phyloP scores from a whole-genome alignment of 495 filamentous ascomycete genomes.

The Darksidea phi region DNA sequence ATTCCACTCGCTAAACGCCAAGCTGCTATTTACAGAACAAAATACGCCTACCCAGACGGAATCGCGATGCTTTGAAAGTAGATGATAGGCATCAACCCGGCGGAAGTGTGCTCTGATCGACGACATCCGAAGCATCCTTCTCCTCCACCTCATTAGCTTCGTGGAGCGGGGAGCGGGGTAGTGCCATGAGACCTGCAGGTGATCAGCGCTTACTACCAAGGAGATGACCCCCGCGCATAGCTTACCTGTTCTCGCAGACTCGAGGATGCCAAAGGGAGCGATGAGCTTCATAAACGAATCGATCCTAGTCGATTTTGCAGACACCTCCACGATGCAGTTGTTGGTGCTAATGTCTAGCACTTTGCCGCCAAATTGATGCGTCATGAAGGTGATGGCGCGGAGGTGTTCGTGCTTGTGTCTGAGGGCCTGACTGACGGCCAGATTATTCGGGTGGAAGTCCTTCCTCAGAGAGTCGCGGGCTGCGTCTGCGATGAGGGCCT shows the following conservation, averaged over 20 bases:
- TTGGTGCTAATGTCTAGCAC: slow-evolving; percentile 96
- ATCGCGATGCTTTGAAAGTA: background rate
- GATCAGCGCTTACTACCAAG: slow-evolving; percentile 1
- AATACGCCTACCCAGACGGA: background rate
- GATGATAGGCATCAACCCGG: slow-evolving; percentile 64
- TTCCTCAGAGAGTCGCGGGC: slow-evolving; percentile 46
- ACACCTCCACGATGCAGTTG: slow-evolving; percentile 96
- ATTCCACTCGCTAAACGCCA: slow-evolving; percentile 3
- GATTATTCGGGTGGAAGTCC: slow-evolving; percentile 82
- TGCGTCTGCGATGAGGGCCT: slow-evolving; percentile 27
- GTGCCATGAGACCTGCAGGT: slow-evolving; percentile 77
- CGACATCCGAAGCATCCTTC: slow-evolving; percentile 86
- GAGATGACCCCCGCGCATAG: too few species aligned
- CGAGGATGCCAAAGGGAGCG: slow-evolving; percentile 91
- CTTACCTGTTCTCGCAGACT: slow-evolving; percentile 77
- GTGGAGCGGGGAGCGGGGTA: slow-evolving; percentile 86
- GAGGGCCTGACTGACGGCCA: slow-evolving; percentile 82
- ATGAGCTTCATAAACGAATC: slow-evolving; percentile 97
- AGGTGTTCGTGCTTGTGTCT: slow-evolving; percentile 97
- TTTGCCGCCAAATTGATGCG: slow-evolving; percentile 97
- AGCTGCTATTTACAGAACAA: slow-evolving; percentile 11
- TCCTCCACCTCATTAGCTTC: slow-evolving; percentile 66
- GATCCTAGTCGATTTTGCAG: slow-evolving; percentile 89
- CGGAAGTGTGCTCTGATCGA: slow-evolving; percentile 88
- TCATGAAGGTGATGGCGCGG: slow-evolving; percentile 87